phyloP scores from a whole-genome alignment of 2,329 filamentous ascomycete genomes.

The Neophaeococcomyces aloes region DNA sequence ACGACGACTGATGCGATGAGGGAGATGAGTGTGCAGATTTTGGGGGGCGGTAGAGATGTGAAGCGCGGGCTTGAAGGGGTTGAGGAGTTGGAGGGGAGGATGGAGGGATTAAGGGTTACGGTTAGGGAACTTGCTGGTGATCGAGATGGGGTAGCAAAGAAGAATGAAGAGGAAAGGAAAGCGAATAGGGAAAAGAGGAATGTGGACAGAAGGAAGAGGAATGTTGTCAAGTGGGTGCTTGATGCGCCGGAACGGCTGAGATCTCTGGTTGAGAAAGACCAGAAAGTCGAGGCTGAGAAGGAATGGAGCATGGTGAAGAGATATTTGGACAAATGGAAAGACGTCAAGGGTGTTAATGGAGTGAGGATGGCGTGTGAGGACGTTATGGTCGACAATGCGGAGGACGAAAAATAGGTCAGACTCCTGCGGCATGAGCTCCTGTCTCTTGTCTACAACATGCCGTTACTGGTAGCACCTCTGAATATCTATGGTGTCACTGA shows the following conservation, averaged over 20 bases:
- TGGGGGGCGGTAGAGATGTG: slow-evolving; percentile 5
- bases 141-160: slow-evolving; percentile 27
- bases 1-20: slow-evolving; percentile 1
- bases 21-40: too few species aligned
- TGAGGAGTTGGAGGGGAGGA: slow-evolving; percentile 14
- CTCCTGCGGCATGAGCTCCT: too few species aligned
- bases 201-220: slow-evolving; percentile 24
- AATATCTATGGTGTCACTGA: neutral
- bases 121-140: slow-evolving; percentile 35
- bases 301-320: slow-evolving; percentile 33
- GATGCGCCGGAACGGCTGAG: slow-evolving; percentile 31
- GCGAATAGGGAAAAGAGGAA: slow-evolving; percentile 21
- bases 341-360: slow-evolving; percentile 34
- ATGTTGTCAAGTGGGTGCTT: slow-evolving; percentile 38
- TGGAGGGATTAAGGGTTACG: slow-evolving; percentile 34
- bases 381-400: slow-evolving; percentile 17
- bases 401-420: slow-evolving; percentile 9
- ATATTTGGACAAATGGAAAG: slow-evolving; percentile 33
- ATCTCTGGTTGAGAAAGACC: slow-evolving; percentile 28
- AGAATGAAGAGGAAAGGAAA: slow-evolving; percentile 19
- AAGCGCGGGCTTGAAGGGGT: slow-evolving; percentile 15
- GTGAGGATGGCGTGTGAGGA: slow-evolving; percentile 31
- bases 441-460: too few species aligned
- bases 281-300: slow-evolving; percentile 29
- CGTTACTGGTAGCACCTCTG: too few species aligned